These are phyloP conservation scores for Immersiella caudata DNA, from an alignment of 495 filamentous ascomycete species.

Conservation along the genomic window DNA sequence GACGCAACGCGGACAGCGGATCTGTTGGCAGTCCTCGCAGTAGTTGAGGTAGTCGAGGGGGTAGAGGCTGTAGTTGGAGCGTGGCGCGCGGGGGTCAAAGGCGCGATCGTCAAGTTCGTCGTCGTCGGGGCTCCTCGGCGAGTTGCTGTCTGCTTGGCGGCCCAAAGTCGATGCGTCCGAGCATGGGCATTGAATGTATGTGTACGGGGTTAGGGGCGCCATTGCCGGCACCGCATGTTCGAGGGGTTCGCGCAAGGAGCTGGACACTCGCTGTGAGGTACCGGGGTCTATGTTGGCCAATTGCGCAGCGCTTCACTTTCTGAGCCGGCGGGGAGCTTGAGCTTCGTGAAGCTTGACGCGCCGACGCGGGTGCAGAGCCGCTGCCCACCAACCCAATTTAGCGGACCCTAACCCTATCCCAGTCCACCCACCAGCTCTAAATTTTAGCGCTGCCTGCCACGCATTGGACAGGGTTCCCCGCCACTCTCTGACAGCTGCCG, in stretches of 20 bases:
- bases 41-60: conserved; percentile 93
- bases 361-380: not conserved
- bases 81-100: conserved; percentile 81
- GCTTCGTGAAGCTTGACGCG: conserved; percentile 27
- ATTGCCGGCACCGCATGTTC: conserved; percentile 46
- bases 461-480: not conserved
- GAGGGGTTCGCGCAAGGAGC: not conserved
- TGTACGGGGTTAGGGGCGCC: conserved; percentile 82
- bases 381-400: not conserved
- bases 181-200: conserved; percentile 91
- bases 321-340: not conserved
- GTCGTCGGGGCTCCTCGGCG: conserved; percentile 48
- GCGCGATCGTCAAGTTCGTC: conserved; percentile 76
- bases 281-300: conserved; percentile 4
- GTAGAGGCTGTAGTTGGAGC: conserved; percentile 87
- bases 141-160: conserved; percentile 42
- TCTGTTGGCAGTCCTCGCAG: conserved; percentile 95
- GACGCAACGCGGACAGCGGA: conserved; percentile 89
- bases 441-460: not conserved
- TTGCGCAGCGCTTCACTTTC: not conserved
- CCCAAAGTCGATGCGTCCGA: conserved; percentile 59
- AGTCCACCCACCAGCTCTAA: not conserved
- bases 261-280: not conserved
- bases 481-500: conserved; percentile 1
- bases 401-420: conserved; percentile 14